A percentile compares a stretch with the other conserved stretches of the same genome.
Conservation (phyloP, 139 green algal species). For the Coelastrella sp. region DNA sequence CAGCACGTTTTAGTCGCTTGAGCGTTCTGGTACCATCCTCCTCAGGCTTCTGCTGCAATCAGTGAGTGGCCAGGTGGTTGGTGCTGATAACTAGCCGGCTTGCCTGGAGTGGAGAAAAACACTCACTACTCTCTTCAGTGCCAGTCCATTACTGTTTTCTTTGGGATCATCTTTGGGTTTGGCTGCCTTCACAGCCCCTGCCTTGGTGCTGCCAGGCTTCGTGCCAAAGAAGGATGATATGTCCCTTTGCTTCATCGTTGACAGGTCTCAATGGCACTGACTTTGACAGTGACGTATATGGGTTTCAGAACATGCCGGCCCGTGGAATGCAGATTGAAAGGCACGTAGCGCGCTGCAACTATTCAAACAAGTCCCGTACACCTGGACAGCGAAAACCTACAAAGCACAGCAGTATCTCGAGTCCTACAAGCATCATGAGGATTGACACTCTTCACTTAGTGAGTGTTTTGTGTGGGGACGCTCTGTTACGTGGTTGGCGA, state of each 20-base stretch:
- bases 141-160: neutral
- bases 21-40: neutral
- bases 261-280: too few species aligned
- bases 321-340: too few species aligned
- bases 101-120: neutral
- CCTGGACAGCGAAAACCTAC: too few species aligned
- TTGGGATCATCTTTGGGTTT: neutral
- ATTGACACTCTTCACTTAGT: too few species aligned
- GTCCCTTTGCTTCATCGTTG: conserved; percentile 35
- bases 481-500: too few species aligned
- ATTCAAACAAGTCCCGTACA: too few species aligned
- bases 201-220: neutral
- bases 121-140: conserved; percentile 11
- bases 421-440: too few species aligned
- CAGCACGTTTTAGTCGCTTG: conserved; percentile 15
- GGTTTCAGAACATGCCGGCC: too few species aligned
- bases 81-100: neutral
- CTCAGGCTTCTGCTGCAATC: neutral
- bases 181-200: conserved; percentile 4
- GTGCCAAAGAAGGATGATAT: conserved; percentile 45
- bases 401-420: too few species aligned
- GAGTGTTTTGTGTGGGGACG: too few species aligned
- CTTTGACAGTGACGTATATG: too few species aligned
- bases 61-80: neutral
- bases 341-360: too few species aligned